These are phyloP conservation scores for Nicotiana tomentosiformis DNA, from an alignment of 257 asterid species.

Conservation along the genomic window DNA sequence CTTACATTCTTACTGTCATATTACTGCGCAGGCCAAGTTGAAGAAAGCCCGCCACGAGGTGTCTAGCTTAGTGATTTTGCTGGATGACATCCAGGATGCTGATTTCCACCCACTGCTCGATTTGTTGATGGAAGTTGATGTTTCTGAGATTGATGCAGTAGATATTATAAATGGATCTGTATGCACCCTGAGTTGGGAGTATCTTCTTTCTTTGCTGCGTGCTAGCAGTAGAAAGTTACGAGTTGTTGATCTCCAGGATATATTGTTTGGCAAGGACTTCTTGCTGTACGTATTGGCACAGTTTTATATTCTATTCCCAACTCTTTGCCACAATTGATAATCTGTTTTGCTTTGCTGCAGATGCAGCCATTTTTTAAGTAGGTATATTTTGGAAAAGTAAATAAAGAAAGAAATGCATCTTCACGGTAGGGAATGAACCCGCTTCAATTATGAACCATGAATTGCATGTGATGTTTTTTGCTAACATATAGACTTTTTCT, in stretches of 20 bases:
- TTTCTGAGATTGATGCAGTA: slow-evolving; percentile 82
- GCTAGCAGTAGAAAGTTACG: slow-evolving; percentile 69
- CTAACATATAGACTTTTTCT: not conserved
- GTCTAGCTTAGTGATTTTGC: slow-evolving; percentile 37
- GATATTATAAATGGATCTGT: slow-evolving; percentile 64
- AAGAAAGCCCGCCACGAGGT: slow-evolving; percentile 55
- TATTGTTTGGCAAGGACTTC: slow-evolving; percentile 69
- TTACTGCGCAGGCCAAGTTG: slow-evolving; percentile 61
- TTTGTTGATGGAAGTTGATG: slow-evolving; percentile 52
- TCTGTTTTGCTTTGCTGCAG: not conserved
- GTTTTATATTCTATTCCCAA: slow-evolving; percentile 5
- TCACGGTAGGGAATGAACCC: not conserved
- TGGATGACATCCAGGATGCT: slow-evolving; percentile 66
- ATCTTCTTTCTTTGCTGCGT: slow-evolving; percentile 55
- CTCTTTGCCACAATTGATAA: not conserved
- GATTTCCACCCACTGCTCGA: slow-evolving; percentile 65
- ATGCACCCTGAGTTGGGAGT: slow-evolving; percentile 56
- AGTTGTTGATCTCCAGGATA: slow-evolving; percentile 76
- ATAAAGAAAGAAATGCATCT: not conserved
- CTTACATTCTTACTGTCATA: not conserved
- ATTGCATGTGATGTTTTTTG: not conserved
- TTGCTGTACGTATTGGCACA: slow-evolving; percentile 51
- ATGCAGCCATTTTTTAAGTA: not conserved
- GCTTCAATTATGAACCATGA: not conserved
- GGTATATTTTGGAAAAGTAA: not conserved